Evolutionary conservation across 1,284 basidiomycete species (phyloP).

Genomic region (Ganoderma boninense): DNA sequence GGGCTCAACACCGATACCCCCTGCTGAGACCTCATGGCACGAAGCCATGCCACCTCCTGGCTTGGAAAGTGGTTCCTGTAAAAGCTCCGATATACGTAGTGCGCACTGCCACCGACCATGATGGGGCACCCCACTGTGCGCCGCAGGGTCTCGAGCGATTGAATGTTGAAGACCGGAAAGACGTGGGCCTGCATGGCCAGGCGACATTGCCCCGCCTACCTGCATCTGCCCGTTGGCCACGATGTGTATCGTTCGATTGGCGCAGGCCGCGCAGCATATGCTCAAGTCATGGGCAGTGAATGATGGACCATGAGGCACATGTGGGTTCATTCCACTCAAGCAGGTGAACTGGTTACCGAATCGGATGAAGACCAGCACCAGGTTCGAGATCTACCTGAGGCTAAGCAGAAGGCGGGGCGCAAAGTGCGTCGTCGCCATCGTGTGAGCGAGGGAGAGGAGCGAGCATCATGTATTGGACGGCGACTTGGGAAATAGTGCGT

Average conservation of each 20-base stretch:
- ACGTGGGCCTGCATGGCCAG: conserved; percentile 5
- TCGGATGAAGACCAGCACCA: conserved; percentile 9
- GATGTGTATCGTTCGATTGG: conserved; percentile 4
- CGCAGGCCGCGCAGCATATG: conserved; percentile 7
- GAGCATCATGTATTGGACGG: conserved; percentile 20
- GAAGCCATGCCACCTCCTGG: conserved; percentile 14
- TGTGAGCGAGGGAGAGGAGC: conserved; percentile 16
- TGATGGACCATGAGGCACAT: conserved; percentile 5
- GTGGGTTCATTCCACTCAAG: conserved; percentile 23
- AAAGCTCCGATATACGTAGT: background rate
- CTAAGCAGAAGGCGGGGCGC: conserved; percentile 8
- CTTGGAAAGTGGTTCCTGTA: conserved; percentile 7
- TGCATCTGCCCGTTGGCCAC: conserved; percentile 5
- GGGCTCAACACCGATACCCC: conserved; percentile 5
- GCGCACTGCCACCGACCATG: conserved; percentile 10
- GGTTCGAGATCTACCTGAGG: background rate
- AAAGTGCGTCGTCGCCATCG: conserved; percentile 5
- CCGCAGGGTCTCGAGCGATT: background rate
- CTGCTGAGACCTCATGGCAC: conserved; percentile 18
- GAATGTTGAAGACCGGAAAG: conserved; percentile 3
- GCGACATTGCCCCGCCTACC: background rate
- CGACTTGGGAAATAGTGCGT: conserved; percentile 22
- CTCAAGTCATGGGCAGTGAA: conserved; percentile 1
- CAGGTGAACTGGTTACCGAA: conserved; percentile 15
- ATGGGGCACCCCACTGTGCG: background rate